A percentile compares a stretch with the other conserved stretches of the same genome.
Conservation (phyloP, 805 yeast genomes). For the Pichia nakasei region DNA sequence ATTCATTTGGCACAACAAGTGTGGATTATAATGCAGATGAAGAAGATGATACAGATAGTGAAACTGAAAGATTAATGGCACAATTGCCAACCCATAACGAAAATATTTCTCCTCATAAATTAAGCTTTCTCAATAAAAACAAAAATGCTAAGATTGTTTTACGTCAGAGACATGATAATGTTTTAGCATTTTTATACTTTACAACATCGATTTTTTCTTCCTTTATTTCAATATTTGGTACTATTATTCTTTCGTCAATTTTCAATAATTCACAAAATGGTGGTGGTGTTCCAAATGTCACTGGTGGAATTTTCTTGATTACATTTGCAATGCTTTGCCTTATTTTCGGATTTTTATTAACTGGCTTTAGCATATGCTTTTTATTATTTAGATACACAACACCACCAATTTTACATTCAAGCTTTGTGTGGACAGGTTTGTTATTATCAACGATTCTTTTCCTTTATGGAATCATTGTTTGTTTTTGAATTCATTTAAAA, state of each 20-base stretch:
- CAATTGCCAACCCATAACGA: not conserved
- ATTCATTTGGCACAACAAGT: slow-evolving; percentile 5
- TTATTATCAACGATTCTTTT: slow-evolving; percentile 32
- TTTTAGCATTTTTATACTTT: slow-evolving; percentile 36
- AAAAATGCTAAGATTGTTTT: not conserved
- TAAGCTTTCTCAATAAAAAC: not conserved
- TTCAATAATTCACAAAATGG: slow-evolving; percentile 7
- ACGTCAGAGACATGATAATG: slow-evolving; percentile 31
- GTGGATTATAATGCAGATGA: slow-evolving; percentile 5
- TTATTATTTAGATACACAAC: slow-evolving; percentile 30
- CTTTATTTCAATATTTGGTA: slow-evolving; percentile 34
- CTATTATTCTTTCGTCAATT: slow-evolving; percentile 27
- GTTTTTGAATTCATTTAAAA: slow-evolving; percentile 8
- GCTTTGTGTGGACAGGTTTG: slow-evolving; percentile 34
- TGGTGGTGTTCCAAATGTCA: slow-evolving; percentile 7
- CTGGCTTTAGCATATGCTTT: slow-evolving; percentile 37
- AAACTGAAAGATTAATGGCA: slow-evolving; percentile 1
- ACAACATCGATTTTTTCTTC: slow-evolving; percentile 32
- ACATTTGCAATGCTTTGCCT: slow-evolving; percentile 33
- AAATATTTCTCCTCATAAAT: not conserved
- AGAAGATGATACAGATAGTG: slow-evolving; percentile 7
- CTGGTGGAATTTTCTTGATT: slow-evolving; percentile 22
- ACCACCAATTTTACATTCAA: slow-evolving; percentile 35
- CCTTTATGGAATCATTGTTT: slow-evolving; percentile 30
- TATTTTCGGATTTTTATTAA: slow-evolving; percentile 29